phyloP scores from a whole-genome alignment of 345 rosid species.

The Eucalyptus microcorys region DNA sequence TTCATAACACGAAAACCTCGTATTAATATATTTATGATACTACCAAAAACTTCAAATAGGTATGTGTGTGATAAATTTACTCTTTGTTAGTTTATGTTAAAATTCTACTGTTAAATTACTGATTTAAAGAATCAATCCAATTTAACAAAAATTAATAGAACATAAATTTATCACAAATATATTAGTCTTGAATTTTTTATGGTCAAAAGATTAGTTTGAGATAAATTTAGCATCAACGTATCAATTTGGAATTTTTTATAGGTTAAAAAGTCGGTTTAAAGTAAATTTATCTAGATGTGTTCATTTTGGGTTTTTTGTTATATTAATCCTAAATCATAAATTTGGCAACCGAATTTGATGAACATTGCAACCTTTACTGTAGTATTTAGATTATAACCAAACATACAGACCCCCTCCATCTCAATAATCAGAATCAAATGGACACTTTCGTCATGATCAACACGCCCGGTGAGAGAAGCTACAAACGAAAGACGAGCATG shows the following conservation, averaged over 20 bases:
- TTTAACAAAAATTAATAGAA: no score
- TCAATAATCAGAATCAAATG: not conserved
- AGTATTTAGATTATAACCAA: not conserved
- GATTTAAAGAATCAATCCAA: no score
- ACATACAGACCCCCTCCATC: not conserved
- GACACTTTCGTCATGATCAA: not conserved
- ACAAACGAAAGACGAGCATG: not conserved
- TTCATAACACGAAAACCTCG: no score
- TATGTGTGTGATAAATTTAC: no score
- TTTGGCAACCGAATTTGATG: not conserved
- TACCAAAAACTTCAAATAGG: rapidly evolving
- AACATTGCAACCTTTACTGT: not conserved
- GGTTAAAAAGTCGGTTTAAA: rapidly evolving
- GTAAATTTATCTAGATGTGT: no score
- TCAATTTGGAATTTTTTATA: rapidly evolving
- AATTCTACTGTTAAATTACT: rapidly evolving
- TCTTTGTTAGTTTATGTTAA: rapidly evolving
- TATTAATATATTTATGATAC: rapidly evolving
- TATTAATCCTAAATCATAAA: no score
- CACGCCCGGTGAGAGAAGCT: not conserved
- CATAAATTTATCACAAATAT: no score
- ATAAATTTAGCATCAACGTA: rapidly evolving
- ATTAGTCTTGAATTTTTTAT: rapidly evolving
- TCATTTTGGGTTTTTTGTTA: no score
- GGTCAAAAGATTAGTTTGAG: no score